Base-by-base conservation (phyloP, 75 land plant genomes). In the Pinus taeda region DNA sequence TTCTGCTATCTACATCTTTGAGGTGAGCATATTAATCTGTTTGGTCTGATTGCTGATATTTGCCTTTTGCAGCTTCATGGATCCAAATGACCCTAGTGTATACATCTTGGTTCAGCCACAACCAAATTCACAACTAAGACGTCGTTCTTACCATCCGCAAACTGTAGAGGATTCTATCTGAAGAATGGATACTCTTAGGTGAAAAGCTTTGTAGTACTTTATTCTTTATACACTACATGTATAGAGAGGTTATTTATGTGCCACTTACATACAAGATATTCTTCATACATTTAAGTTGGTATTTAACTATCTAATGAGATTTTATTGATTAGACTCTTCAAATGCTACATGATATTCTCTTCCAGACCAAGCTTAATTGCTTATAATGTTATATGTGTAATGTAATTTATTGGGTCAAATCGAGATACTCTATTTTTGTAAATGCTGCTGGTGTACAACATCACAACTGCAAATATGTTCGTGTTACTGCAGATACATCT, bases 61-160 rank as follows among this genome's bases (percentile, higher is more conserved):
- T n/a, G 65, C 61, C 76, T 14, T 76, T 58, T 85, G 81, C 92
- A 94, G 97, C 57, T 94, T 88, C 74, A 88, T 94, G 57, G 97
- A 94, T 77, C 97, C 97, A 20, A 90, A 92, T 78, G 97, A 94
- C 76, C 97, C 97, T 9, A 92, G 91, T 20, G 88, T 76, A 79
- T 92, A 92, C 70, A 90, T 88, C 79, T 73, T 94, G 77, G 91
- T 92, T 83, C 97, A 94, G 77, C 95, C 97, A 20, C 79, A 88
- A 39, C 66, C 89, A 29, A 86, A 90, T 53, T 80, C 93, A 14
- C 86, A 93, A 57, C 81, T 94, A 36, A 81, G 97, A 74, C 76
- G 97, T 55, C 82, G 94, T 2, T 81, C 83, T 18, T 94, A 94
- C 79, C 81, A 83, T n/a, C 59, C 93, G 55, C 79, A 71, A 11